Base-by-base conservation (phyloP, 345 rosid genomes). In the Linum usitatissimum region DNA sequence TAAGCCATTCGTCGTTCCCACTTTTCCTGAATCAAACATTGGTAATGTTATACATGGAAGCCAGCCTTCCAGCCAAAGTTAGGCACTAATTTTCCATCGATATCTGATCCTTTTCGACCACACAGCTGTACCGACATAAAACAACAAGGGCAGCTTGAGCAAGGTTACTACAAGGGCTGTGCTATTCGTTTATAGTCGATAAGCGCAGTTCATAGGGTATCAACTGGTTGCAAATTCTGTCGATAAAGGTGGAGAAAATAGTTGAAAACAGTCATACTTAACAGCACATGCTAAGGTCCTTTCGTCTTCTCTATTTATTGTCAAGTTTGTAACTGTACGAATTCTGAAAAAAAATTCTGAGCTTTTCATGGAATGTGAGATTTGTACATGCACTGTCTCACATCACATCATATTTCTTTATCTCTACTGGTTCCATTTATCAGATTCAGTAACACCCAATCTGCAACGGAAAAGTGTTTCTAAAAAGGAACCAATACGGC, bases 1-100 rank as follows among this genome's bases (percentile, higher is more conserved):
- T 55, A 70, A 73, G 12, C 92, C 96, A 51, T 84, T 87, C 64
- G 53, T 69, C 9, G 60, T 65, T 54, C 56, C 18, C 18, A 55
- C 57, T 28, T 4, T 45, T 45, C 18, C 45, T 31, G 39, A 18
- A 17, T 36, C 63, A 60, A 19, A 36, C n/a, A 34, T 34, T 38
- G 34, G 48, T 42, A 5, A 19, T 19, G 63, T 6, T 60, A n/a
- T 28, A 55, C 13, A 60, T 14, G 63, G 19, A 36, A 18, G 57
- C 36, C 14, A 56, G 57, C 13, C 13, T 61, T 3, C 36, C 60
- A 39, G 59, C 56, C 38, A 53, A 30, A 45, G 20, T 39, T 0
- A 58, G 30, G 18, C 57, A 10, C 19, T 13, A n/a, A 60, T 9
- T 61, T 39, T 34, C 38, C 6, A 3, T 7, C 0, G 38, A 34